A percentile compares a stretch with the other conserved stretches of the same genome.
These are phyloP conservation scores for Protomyces inundatus DNA, from an alignment of 1,139 yeast genomes.

Conservation along the genomic window DNA sequence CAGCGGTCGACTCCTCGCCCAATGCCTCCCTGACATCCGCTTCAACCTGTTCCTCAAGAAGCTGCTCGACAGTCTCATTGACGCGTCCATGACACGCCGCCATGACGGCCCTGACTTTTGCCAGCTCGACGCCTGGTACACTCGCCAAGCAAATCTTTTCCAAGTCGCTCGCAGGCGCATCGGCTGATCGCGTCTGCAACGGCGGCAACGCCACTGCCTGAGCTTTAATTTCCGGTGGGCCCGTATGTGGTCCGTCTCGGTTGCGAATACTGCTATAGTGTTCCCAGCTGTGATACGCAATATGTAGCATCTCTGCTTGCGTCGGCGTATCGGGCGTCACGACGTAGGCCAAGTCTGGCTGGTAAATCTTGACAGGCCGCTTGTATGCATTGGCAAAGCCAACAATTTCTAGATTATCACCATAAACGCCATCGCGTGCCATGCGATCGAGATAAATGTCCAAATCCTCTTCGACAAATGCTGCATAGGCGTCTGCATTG, in stretches of 20 bases:
- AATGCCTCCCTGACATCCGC: slow-evolving; percentile 22
- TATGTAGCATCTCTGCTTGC: slow-evolving; percentile 35
- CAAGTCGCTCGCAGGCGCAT: slow-evolving; percentile 38
- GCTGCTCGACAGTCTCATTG: slow-evolving; percentile 28
- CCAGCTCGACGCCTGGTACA: slow-evolving; percentile 28
- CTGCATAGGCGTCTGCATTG: slow-evolving; percentile 32
- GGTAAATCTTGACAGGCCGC: slow-evolving; percentile 41
- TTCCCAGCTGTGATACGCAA: slow-evolving; percentile 46
- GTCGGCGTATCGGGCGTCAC: slow-evolving; percentile 30
- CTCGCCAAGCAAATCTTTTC: slow-evolving; percentile 35
- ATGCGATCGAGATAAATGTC: slow-evolving; percentile 39
- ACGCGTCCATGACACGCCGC: slow-evolving; percentile 18
- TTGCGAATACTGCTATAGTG: slow-evolving; percentile 44
- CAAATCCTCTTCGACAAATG: slow-evolving; percentile 35
- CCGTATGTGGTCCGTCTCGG: slow-evolving; percentile 41
- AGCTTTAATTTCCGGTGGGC: slow-evolving; percentile 38
- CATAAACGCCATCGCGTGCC: slow-evolving; percentile 42
- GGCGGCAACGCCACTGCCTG: slow-evolving; percentile 7
- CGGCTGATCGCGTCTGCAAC: background rate
- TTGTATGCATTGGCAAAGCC: slow-evolving; percentile 40
- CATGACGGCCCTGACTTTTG: slow-evolving; percentile 27
- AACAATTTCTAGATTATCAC: slow-evolving; percentile 44
- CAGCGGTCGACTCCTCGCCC: background rate
- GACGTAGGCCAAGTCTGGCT: slow-evolving; percentile 40
- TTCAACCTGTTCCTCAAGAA: slow-evolving; percentile 30